Evolutionary conservation across 1,284 basidiomycete genomes (phyloP), one percentile per base, ranked within the genome.

Genomic region (Meripilus lineatus): DNA sequence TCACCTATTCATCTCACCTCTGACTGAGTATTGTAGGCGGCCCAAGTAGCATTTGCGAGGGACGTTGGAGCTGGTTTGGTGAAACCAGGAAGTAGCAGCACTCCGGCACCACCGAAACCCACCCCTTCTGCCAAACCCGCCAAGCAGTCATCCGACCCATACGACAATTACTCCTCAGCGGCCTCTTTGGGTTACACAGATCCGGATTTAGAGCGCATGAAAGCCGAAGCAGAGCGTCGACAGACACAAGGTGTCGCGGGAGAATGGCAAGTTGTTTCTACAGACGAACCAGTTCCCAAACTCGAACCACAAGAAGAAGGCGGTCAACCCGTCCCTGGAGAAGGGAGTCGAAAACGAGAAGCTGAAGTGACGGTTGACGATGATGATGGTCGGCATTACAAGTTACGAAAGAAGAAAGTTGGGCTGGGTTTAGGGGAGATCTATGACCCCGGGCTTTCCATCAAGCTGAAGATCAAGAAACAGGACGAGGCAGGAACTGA

Each of bases 161-260:
- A 72, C 51, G 71, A 85, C 2, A 86, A 94, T 62, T 99, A 99
- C 63, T 81, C 89, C 14, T 91, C 89, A 0, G 86, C 94, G 0
- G 81, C 78, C 38, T 87, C 84, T 2, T 72, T 95, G 1, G 93
- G 93, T 0, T 84, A 81, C 54, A 72, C 63, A 5, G 89, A 93
- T 55, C 81, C 82, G 1, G 87, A 91, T 49, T 78, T 69, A 13
- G 81, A 80, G 52, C 59, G 77, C 48, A 56, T 74, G 49, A 68
- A 70, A 47, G 74, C 77, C 17, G 79, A 84, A 65, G 69, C 77
- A 17, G 75, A 79, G 57, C 62, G 73, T 48, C 70, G 80, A 45
- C 68, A 72, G 51, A 73, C 72, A 10, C 77, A 88, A 56, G 93
- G 90, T 1, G 66, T 81, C 6, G 85, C 81, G 0, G 93, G 95